These are phyloP conservation scores for Mortierella sp. DNA, from an alignment of 371 early-diverging fungal genomes.

Conservation along the genomic window DNA sequence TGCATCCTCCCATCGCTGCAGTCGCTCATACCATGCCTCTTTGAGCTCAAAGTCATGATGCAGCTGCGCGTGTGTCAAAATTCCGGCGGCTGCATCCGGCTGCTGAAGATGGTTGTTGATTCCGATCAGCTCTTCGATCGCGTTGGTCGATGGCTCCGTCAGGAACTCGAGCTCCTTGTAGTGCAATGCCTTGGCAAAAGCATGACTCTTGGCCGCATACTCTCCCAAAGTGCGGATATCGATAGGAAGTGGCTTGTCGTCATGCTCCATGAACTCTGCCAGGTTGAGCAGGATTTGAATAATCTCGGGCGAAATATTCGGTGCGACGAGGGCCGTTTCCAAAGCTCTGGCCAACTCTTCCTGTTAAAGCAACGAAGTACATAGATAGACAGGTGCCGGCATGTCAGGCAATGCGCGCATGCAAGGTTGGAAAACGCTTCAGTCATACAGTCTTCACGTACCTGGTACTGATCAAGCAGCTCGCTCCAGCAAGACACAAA, in stretches of 20 bases:
- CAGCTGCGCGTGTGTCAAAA: constrained; percentile 91
- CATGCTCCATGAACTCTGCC: constrained; percentile 99
- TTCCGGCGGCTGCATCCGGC: constrained; percentile 97
- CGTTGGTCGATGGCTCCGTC: constrained; percentile 83
- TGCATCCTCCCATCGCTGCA: constrained; percentile 96
- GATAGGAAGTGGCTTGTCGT: constrained; percentile 95
- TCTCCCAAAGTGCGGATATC: constrained; percentile 90
- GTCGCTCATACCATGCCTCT: constrained; percentile 95
- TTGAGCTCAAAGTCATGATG: constrained; percentile 87
- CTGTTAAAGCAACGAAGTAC: constrained; percentile 1
- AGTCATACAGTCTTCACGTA: constrained; percentile 12
- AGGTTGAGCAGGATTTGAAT: constrained; percentile 92
- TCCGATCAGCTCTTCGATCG: constrained; percentile 93
- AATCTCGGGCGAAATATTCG: constrained; percentile 92
- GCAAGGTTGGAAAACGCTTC: too few species aligned
- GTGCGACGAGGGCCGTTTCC: constrained; percentile 87
- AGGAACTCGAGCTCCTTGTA: constrained; percentile 98
- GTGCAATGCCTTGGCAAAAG: constrained; percentile 95
- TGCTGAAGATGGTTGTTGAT: constrained; percentile 96
- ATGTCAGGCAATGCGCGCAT: too few species aligned
- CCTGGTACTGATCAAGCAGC: constrained; percentile 89
- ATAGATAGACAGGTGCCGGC: background rate
- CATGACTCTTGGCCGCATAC: constrained; percentile 95
- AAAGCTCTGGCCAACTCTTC: constrained; percentile 91
- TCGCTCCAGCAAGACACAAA: constrained; percentile 98